Evolutionary conservation across 495 filamentous ascomycete genomes (phyloP).

Genomic region (Alectoria sarmentosa): DNA sequence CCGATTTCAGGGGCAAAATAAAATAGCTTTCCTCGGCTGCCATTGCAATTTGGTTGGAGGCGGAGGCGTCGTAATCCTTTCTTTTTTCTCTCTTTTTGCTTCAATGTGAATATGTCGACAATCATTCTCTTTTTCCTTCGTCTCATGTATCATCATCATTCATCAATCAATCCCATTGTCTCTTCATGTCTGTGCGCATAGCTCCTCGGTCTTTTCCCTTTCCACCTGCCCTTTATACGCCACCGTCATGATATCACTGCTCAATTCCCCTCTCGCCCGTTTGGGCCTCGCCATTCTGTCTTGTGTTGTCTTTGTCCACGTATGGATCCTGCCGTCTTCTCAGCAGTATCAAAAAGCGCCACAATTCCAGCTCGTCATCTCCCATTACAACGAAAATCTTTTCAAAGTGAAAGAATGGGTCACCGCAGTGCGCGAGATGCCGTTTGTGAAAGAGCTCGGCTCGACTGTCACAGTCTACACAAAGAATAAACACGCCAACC

Average conservation of each 20-base stretch:
- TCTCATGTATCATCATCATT: too few species aligned
- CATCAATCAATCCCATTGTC: slow-evolving; percentile 1
- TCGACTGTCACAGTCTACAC: slow-evolving; percentile 11
- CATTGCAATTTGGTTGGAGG: not conserved
- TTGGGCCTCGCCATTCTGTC: not conserved
- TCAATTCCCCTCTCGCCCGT: not conserved
- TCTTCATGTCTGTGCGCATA: not conserved
- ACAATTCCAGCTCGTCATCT: slow-evolving; percentile 13
- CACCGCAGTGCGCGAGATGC: slow-evolving; percentile 12
- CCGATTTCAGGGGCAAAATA: not conserved
- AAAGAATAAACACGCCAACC: slow-evolving; percentile 5
- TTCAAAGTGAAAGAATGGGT: slow-evolving; percentile 14
- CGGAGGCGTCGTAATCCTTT: not conserved
- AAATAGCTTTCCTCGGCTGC: not conserved
- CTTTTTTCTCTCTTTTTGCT: too few species aligned
- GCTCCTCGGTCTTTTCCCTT: not conserved
- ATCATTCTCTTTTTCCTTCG: not conserved
- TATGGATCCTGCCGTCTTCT: not conserved
- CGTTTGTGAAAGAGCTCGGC: slow-evolving; percentile 10
- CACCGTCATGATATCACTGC: not conserved
- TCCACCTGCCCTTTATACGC: not conserved
- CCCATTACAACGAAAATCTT: slow-evolving; percentile 3
- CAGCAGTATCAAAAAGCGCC: not conserved
- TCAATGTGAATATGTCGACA: too few species aligned
- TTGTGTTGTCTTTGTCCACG: not conserved